Conservation (phyloP, 805 yeast species). For the Priceomyces haplophilus region DNA sequence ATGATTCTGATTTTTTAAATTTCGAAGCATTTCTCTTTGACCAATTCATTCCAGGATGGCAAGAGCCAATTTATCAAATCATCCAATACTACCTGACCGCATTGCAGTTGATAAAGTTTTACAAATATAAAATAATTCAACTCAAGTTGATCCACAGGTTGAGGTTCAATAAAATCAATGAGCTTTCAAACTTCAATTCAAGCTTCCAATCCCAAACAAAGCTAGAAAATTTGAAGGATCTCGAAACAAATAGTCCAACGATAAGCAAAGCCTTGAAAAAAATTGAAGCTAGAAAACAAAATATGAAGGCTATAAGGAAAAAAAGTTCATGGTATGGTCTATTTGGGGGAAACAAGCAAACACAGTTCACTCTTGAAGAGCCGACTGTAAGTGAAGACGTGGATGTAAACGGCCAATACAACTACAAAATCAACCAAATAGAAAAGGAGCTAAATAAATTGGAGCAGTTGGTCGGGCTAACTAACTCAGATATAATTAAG, state of each 20-base stretch:
- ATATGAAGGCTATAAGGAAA: constrained; percentile 11
- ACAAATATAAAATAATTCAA: constrained; percentile 53
- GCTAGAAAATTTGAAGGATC: constrained; percentile 28
- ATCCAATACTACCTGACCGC: constrained; percentile 43
- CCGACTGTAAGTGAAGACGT: constrained; percentile 1
- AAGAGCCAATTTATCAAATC: constrained; percentile 50
- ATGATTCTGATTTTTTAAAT: constrained; percentile 49
- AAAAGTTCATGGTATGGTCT: constrained; percentile 44
- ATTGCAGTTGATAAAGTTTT: constrained; percentile 44
- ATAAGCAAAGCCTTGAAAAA: constrained; percentile 33
- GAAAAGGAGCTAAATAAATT: constrained; percentile 44
- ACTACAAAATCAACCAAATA: constrained; percentile 30
- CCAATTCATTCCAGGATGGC: constrained; percentile 40
- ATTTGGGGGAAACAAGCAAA: constrained; percentile 36
- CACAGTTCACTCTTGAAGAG: constrained; percentile 4
- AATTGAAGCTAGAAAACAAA: constrained; percentile 27
- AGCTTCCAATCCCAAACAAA: constrained; percentile 18
- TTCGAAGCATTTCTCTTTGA: constrained; percentile 43
- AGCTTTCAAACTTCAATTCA: constrained; percentile 27
- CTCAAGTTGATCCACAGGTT: constrained; percentile 39
- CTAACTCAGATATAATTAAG: constrained; percentile 41
- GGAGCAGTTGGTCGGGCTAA: constrained; percentile 45
- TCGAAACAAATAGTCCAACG: constrained; percentile 37
- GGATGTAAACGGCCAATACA: constrained; percentile 17
- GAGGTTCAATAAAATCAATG: constrained; percentile 37